phyloP scores from a whole-genome alignment of 805 yeast genomes.

The Blastobotrys peoriensis region DNA sequence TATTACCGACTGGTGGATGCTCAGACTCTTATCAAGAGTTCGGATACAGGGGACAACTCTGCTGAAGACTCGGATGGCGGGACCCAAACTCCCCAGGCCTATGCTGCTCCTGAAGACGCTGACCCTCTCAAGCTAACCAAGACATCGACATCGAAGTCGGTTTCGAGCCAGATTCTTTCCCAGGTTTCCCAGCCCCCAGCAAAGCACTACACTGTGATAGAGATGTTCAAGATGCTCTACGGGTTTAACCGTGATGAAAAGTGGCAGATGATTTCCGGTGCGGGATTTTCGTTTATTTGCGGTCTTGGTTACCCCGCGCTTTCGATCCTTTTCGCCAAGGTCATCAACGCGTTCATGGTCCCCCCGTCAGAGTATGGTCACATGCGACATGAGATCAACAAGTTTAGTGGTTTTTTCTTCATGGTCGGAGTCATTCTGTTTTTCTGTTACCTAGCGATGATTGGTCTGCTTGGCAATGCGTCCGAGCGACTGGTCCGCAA shows the following conservation, averaged over 20 bases:
- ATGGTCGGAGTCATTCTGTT: conserved; percentile 29
- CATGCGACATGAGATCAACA: conserved; percentile 32
- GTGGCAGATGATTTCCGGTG: conserved; percentile 23
- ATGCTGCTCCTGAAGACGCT: conserved; percentile 9
- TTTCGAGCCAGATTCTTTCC: conserved; percentile 14
- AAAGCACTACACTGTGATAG: conserved; percentile 4
- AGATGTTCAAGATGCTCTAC: conserved; percentile 19
- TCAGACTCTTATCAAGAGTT: conserved; percentile 24
- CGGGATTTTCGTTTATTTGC: conserved; percentile 21
- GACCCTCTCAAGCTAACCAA: conserved; percentile 7
- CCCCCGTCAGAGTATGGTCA: conserved; percentile 24
- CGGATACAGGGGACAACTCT: conserved; percentile 13
- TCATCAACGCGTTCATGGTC: conserved; percentile 30
- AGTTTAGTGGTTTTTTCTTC: conserved; percentile 29
- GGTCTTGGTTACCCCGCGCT: conserved; percentile 35
- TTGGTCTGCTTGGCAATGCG: conserved; percentile 22
- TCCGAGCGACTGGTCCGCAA: conserved; percentile 30
- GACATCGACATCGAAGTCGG: conserved; percentile 11
- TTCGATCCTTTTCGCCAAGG: conserved; percentile 33
- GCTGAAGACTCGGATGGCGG: conserved; percentile 16
- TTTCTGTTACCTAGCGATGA: conserved; percentile 20
- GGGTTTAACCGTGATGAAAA: conserved; percentile 25
- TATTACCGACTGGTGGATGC: conserved; percentile 33
- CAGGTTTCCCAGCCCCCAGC: not conserved
- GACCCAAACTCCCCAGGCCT: conserved; percentile 8